phyloP scores from a whole-genome alignment of 2,329 filamentous ascomycete genomes.

The Phyllosticta citriasiana region DNA sequence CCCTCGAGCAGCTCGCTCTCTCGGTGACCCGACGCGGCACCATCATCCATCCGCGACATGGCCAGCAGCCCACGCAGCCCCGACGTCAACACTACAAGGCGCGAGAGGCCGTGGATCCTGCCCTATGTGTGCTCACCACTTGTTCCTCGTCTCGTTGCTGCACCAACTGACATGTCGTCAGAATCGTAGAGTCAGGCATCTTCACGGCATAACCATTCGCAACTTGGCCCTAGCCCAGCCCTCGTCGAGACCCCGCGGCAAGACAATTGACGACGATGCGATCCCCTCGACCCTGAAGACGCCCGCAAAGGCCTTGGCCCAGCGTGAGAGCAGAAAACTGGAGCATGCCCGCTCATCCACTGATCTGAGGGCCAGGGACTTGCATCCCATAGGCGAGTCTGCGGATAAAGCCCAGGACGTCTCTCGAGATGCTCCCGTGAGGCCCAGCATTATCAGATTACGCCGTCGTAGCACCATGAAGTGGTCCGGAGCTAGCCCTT shows the following conservation, averaged over 20 bases:
- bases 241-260: constrained; percentile 40
- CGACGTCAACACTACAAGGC: constrained; percentile 13
- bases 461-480: constrained; percentile 52
- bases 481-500: constrained; percentile 51
- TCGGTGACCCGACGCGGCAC: background rate
- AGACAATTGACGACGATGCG: constrained; percentile 67
- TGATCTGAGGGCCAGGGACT: constrained; percentile 34
- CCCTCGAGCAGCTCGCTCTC: background rate
- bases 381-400: constrained; percentile 16
- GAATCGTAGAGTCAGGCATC: constrained; percentile 81
- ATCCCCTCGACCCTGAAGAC: constrained; percentile 57
- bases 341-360: constrained; percentile 51
- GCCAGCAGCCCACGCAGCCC: background rate
- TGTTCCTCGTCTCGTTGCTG: background rate
- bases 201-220: constrained; percentile 76
- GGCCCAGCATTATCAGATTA: constrained; percentile 30
- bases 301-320: constrained; percentile 54
- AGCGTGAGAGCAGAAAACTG: constrained; percentile 39
- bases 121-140: constrained; percentile 22
- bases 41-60: background rate
- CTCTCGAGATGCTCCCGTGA: constrained; percentile 11
- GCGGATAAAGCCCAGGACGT: constrained; percentile 16
- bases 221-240: constrained; percentile 63
- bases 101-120: constrained; percentile 29
- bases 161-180: constrained; percentile 25